These are phyloP conservation scores for Leccinum uliginosum DNA, from an alignment of 768 basidiomycete species.

Conservation along the genomic window DNA sequence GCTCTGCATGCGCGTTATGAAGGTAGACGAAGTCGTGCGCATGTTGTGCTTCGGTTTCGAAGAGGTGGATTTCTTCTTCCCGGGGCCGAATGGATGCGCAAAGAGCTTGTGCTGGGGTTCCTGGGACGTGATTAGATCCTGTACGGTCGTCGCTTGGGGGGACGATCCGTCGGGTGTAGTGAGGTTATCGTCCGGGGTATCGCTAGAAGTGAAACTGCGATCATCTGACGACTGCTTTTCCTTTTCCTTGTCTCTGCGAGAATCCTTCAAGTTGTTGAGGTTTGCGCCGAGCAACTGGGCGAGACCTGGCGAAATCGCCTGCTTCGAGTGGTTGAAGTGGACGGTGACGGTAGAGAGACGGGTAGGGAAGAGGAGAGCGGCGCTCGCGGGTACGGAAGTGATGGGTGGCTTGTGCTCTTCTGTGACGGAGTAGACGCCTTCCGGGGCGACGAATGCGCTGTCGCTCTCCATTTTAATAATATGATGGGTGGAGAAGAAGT, in stretches of 20 bases:
- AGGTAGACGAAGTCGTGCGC: slow-evolving; percentile 86
- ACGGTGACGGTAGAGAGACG: slow-evolving; percentile 58
- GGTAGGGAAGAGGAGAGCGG: slow-evolving; percentile 48
- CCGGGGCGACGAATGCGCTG: slow-evolving; percentile 80
- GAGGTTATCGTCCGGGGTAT: slow-evolving; percentile 60
- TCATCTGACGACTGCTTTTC: slow-evolving; percentile 45
- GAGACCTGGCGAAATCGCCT: slow-evolving; percentile 53
- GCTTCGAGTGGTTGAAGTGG: slow-evolving; percentile 56
- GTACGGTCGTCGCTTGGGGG: slow-evolving; percentile 32
- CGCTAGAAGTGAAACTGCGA: slow-evolving; percentile 77
- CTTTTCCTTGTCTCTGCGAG: slow-evolving; percentile 45
- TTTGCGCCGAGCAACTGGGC: slow-evolving; percentile 65
- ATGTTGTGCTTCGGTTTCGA: slow-evolving; percentile 88
- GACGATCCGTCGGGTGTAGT: slow-evolving; percentile 38
- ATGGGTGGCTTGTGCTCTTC: slow-evolving; percentile 75
- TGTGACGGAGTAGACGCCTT: slow-evolving; percentile 84
- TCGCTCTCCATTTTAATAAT: slow-evolving; percentile 65
- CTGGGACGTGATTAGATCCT: slow-evolving; percentile 25
- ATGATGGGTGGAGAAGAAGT: slow-evolving; percentile 3
- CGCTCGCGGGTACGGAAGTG: slow-evolving; percentile 36
- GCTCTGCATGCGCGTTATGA: slow-evolving; percentile 83
- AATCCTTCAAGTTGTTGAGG: slow-evolving; percentile 51
- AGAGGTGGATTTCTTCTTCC: slow-evolving; percentile 58
- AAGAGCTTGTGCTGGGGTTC: slow-evolving; percentile 55
- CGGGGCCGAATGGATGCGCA: slow-evolving; percentile 40